These are phyloP conservation scores for Trichocladium uniseriatum DNA, from an alignment of 495 filamentous ascomycete genomes.

Conservation along the genomic window DNA sequence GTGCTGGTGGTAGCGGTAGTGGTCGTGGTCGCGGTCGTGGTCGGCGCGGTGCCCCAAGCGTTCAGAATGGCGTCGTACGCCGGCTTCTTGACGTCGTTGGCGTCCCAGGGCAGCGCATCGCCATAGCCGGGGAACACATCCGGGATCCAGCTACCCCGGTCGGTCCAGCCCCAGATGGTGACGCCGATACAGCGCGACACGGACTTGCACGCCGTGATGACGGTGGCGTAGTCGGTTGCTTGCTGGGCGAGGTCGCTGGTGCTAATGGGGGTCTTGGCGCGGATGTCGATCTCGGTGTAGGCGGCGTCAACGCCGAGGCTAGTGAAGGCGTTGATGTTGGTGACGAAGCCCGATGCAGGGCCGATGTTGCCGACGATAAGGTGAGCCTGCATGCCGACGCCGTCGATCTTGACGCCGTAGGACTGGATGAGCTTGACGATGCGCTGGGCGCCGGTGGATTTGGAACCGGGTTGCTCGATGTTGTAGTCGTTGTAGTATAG, in stretches of 20 bases:
- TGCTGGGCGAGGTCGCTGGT: constrained; percentile 45
- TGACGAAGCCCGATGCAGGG: constrained; percentile 35
- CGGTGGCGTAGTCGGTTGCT: constrained; percentile 16
- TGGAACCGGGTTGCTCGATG: constrained; percentile 40
- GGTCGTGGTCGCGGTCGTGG: too few species aligned
- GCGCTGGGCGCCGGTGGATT: constrained; percentile 34
- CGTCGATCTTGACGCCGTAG: constrained; percentile 49
- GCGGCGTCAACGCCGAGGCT: constrained; percentile 50
- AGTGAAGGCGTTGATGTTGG: constrained; percentile 38
- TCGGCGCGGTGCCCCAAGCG: too few species aligned
- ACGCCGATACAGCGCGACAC: constrained; percentile 52
- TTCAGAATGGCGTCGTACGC: constrained; percentile 36
- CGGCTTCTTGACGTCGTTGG: constrained; percentile 46
- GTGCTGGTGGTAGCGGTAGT: too few species aligned
- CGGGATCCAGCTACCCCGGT: constrained; percentile 51
- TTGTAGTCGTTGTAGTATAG: constrained; percentile 65
- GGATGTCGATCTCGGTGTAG: constrained; percentile 53
- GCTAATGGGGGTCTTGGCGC: constrained; percentile 38
- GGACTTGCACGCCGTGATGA: constrained; percentile 41
- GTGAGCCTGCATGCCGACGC: constrained; percentile 56
- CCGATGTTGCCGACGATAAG: constrained; percentile 46
- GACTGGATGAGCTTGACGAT: constrained; percentile 46
- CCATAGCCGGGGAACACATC: constrained; percentile 44
- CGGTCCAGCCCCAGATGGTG: constrained; percentile 54
- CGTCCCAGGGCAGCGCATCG: constrained; percentile 41